Evolutionary conservation across 2,329 filamentous ascomycete species (phyloP), one percentile per base, ranked within the genome.

Genomic region (Penicillium sp.): DNA sequence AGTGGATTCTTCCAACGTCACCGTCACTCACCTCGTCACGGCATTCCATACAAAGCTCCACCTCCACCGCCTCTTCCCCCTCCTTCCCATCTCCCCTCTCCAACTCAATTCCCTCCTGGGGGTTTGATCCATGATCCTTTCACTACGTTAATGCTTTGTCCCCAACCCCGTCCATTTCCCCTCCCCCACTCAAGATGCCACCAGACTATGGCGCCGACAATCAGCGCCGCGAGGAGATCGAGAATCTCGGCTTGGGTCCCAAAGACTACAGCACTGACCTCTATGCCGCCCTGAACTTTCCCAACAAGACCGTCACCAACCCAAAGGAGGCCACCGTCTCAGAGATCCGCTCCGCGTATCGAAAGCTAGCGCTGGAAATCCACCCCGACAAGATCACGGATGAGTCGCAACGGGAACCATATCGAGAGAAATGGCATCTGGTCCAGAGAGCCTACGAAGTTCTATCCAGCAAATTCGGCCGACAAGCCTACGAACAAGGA

Each of bases 401-500:
- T 65, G 85, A 87, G 46, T 78, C 84, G 13, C 78, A 89, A 64
- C 95, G 94, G 74, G 84, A 85, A 52, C 78, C 84, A 62, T 95
- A 92, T 71, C 85, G 89, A 63, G 87, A 91, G 62, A 87, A 96
- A 73, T 99, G 97, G 67, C 91, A 97, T 73, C 86, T 85, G 69
- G 90, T 97, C 27, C 92, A 97, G 71, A 85, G 92, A 64, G 92
- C 94, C 44, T 99, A 96, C 74, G 94, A 97, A 73, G 80, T 94
- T 24, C 83, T 99, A 54, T 89, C 85, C 65, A 87, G 97, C 68
- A 88, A 93, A 23, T 79, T 77, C 6, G 84, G 87, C 68, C 81
- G 90, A 53, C 74, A 78, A 52, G 85, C 86, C 60, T 96, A 97
- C 71, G 91, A 97, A 73, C 85, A 91, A 46, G 36, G 36, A 24